Evolutionary conservation across 495 filamentous ascomycete genomes (phyloP).

Genomic region (Podospora tetraspora): DNA sequence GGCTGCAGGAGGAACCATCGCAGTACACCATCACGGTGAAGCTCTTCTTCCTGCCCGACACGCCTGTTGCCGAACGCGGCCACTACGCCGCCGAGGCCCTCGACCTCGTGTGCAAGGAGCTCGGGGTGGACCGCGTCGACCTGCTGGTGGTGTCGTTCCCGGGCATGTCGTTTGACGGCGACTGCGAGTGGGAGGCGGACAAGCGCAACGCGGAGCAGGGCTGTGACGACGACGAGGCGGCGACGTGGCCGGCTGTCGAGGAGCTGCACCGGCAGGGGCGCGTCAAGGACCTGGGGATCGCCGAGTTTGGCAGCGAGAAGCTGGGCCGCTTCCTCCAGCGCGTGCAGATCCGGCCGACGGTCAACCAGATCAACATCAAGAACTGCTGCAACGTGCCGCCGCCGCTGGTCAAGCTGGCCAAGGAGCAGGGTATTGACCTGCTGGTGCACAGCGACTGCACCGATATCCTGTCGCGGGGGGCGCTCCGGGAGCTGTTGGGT

Average conservation of each 20-base stretch:
- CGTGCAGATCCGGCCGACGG: constrained; percentile 67
- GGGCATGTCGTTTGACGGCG: constrained; percentile 86
- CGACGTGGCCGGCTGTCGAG: constrained; percentile 69
- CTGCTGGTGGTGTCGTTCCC: constrained; percentile 91
- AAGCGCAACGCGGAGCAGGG: constrained; percentile 55
- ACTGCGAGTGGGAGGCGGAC: constrained; percentile 75
- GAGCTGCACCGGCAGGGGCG: constrained; percentile 63
- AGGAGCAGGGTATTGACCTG: constrained; percentile 77
- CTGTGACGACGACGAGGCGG: constrained; percentile 58
- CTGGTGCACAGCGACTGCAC: constrained; percentile 93
- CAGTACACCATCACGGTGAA: constrained; percentile 93
- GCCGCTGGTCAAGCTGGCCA: constrained; percentile 77
- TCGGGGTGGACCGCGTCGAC: constrained; percentile 71
- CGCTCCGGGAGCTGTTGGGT: constrained; percentile 75
- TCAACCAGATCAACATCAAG: constrained; percentile 95
- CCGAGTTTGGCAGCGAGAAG: constrained; percentile 85
- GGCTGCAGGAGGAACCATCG: constrained; percentile 67
- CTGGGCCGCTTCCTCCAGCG: constrained; percentile 52
- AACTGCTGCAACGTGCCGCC: constrained; percentile 96
- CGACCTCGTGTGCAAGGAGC: constrained; percentile 68
- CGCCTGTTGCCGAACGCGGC: constrained; percentile 54
- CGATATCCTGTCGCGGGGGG: constrained; percentile 81
- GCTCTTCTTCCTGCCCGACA: constrained; percentile 79
- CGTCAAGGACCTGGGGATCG: constrained; percentile 70
- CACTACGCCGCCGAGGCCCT: constrained; percentile 71